A percentile compares a stretch with the other conserved stretches of the same genome.
These are phyloP conservation scores for Aureobasidium sp. DNA, from an alignment of 2,329 filamentous ascomycete genomes.

Conservation along the genomic window DNA sequence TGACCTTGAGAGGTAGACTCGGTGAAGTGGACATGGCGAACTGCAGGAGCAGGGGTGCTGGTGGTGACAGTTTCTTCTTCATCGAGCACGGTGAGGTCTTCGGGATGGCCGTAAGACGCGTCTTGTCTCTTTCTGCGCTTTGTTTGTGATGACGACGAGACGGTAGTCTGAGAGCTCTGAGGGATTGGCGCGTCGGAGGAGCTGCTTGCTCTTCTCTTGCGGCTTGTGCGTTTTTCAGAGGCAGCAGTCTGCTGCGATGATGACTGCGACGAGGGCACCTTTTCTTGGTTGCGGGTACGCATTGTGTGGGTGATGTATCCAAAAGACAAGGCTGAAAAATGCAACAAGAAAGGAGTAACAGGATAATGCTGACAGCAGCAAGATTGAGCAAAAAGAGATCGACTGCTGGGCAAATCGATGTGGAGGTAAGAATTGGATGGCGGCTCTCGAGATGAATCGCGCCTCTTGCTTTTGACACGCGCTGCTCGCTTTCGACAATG, in stretches of 20 bases:
- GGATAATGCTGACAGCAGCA: background rate
- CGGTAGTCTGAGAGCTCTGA: background rate
- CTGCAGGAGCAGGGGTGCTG: constrained; percentile 16
- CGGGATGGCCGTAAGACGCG: constrained; percentile 13
- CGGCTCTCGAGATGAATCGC: constrained; percentile 1
- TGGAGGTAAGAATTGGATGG: constrained; percentile 5
- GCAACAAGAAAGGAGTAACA: background rate
- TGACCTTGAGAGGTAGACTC: constrained; percentile 20
- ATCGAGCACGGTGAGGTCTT: background rate
- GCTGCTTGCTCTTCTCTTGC: constrained; percentile 18
- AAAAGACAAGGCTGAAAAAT: background rate
- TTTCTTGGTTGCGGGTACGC: constrained; percentile 18
- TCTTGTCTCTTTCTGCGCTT: constrained; percentile 18
- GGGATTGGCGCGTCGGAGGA: constrained; percentile 14
- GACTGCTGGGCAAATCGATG: background rate
- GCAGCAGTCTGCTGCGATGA: constrained; percentile 8
- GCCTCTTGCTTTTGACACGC: too few relatives aligned
- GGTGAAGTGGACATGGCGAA: constrained; percentile 27
- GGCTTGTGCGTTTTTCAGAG: constrained; percentile 7
- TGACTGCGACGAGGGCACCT: constrained; percentile 8
- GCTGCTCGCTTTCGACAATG: background rate
- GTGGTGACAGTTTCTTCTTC: constrained; percentile 6
- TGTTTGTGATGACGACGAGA: constrained; percentile 13
- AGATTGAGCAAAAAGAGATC: background rate
- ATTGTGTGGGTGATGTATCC: background rate